Evolutionary conservation across 208 protist genomes (phyloP).

Genomic region (Leishmania guyanensis): DNA sequence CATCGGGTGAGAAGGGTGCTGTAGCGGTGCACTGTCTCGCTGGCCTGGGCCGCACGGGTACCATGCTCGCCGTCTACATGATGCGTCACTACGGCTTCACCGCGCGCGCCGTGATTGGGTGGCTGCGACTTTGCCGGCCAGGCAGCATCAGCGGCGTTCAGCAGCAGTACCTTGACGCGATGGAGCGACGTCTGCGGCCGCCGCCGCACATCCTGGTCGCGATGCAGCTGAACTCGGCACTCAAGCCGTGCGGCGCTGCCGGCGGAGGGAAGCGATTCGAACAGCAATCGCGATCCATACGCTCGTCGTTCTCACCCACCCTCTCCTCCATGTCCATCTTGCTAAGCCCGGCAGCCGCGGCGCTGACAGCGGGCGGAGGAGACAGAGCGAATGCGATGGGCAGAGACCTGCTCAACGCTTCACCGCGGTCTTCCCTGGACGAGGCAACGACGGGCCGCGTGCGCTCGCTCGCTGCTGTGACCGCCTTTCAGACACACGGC

Average conservation of each 20-base stretch:
- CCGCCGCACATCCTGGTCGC: constrained; percentile 29
- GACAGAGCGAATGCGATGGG: background rate
- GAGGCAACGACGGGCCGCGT: background rate
- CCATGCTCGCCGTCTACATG: constrained; percentile 90
- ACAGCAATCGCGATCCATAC: background rate
- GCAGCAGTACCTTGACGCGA: constrained; percentile 93
- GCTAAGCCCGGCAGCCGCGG: background rate
- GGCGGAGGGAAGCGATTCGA: background rate
- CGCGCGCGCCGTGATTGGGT: constrained; percentile 92
- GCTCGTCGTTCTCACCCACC: background rate
- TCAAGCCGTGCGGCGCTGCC: background rate
- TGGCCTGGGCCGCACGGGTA: constrained; percentile 96
- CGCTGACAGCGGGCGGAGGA: background rate
- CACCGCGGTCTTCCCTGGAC: background rate
- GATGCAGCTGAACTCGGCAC: constrained; percentile 10
- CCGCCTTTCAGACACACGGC: constrained; percentile 25
- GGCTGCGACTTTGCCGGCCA: constrained; percentile 94
- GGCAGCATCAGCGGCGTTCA: constrained; percentile 97
- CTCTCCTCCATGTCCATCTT: background rate
- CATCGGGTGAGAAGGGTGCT: constrained; percentile 28
- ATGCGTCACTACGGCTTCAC: constrained; percentile 95
- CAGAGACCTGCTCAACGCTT: background rate
- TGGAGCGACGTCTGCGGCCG: constrained; percentile 67
- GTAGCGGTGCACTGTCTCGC: constrained; percentile 97
- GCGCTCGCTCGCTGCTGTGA: background rate